Evolutionary conservation across 768 basidiomycete genomes (phyloP), one percentile per base, ranked within the genome.

Genomic region (Dentipellis sp.): DNA sequence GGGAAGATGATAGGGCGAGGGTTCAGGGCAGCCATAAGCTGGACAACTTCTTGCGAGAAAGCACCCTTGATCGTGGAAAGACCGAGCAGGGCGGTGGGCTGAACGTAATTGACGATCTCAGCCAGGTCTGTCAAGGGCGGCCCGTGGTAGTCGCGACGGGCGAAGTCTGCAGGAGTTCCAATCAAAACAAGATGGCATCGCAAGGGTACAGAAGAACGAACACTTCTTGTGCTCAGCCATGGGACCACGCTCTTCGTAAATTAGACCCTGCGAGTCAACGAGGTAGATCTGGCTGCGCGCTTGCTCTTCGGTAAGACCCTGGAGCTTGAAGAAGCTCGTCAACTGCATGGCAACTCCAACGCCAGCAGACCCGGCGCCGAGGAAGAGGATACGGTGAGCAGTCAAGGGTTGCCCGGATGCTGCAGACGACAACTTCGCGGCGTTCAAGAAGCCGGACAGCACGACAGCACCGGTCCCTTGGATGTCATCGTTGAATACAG

Each of bases 301-400:
- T 67, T 94, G 82, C 59, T 92, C 81, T 62, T 81, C 76, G 4
- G 80, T 78, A 65, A 94, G 67, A 22, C 93, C 91, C 62, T 86
- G 78, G 59, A 90, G 71, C 38, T 80, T 90, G 77, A 94, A 93
- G 78, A 94, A 95, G 68, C 86, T 88, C 75, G 85, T 81, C 52
- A 91, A 73, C 68, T 95, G 92, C 72, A 81, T 84, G 56, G 87
- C 94, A 47, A 97, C 94, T 48, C 94, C 94, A 53, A 97, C 88
- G 59, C 92, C 94, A 2, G 91, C 90, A 22, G 86, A 88, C 5
- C 94, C 94, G 4, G 94, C 91, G 16, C 94, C 94, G 54, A 91
- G 85, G 78, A 97, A 95, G 45, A 95, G 80, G 64, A 97, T 91
- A 39, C 84, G 82, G 65, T 95, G 94, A 34, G 84, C 80, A 36